Percentiles rank a stretch among this genome's conserved stretches.
Conservation (phyloP, 768 basidiomycete species). For the Trametes cingulata region DNA sequence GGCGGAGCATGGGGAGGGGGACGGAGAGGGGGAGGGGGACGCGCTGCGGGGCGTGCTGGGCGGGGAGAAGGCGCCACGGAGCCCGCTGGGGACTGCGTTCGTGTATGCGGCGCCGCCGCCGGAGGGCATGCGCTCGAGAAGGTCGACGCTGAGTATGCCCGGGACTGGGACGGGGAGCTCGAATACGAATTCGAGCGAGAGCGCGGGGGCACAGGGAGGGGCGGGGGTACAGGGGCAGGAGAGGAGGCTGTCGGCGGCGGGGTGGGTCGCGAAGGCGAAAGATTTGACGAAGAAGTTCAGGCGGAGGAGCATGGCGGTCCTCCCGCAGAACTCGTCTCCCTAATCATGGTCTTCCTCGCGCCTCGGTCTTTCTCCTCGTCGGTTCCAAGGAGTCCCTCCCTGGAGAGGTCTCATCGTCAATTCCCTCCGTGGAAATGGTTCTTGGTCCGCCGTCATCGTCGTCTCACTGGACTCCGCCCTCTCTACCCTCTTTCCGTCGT, state of each 20-base stretch:
- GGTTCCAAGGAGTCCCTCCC: no score
- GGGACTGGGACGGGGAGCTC: not conserved
- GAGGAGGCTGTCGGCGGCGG: conserved; percentile 6
- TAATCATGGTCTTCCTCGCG: not conserved
- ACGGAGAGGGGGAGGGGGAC: not conserved
- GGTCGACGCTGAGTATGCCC: conserved; percentile 22
- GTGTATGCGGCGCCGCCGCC: conserved; percentile 12
- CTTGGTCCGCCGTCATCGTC: not conserved
- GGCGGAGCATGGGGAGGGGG: conserved; percentile 20
- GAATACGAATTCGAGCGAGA: not conserved
- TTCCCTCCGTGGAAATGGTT: no score
- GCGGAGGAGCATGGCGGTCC: conserved; percentile 26
- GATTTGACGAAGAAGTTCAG: conserved; percentile 26
- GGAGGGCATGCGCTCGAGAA: conserved; percentile 15
- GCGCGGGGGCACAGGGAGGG: not conserved
- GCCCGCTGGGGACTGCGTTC: conserved; percentile 14
- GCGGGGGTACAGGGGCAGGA: conserved; percentile 9
- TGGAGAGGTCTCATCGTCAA: no score
- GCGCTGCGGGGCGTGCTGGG: no score
- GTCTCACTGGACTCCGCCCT: not conserved
- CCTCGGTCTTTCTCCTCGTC: not conserved
- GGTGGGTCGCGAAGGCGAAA: conserved; percentile 28
- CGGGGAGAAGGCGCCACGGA: not conserved
- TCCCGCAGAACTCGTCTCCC: conserved; percentile 17
- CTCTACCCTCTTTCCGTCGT: not conserved